phyloP scores from a whole-genome alignment of 2,329 filamentous ascomycete species.

The Pyrenophora teres region DNA sequence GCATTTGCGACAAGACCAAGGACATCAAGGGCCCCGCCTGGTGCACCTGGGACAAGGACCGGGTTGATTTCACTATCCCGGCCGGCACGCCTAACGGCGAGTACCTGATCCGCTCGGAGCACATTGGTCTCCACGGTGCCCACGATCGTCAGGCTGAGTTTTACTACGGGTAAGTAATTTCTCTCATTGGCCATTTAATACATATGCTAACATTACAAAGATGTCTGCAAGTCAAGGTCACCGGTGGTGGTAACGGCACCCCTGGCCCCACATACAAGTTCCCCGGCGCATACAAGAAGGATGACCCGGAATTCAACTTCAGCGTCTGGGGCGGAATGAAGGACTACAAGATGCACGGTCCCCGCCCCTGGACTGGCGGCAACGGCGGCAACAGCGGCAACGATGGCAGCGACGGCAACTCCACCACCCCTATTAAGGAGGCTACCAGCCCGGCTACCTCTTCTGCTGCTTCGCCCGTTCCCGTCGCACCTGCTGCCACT shows the following conservation, averaged over 20 bases:
- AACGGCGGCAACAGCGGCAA: slow-evolving; percentile 17
- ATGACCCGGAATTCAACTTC: slow-evolving; percentile 29
- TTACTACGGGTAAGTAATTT: slow-evolving; percentile 31
- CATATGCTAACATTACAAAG: neutral
- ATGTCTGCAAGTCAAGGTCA: slow-evolving; percentile 52
- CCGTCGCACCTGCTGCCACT: neutral
- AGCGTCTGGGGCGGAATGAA: slow-evolving; percentile 27
- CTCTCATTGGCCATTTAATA: neutral
- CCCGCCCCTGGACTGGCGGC: slow-evolving; percentile 23
- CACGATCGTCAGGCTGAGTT: slow-evolving; percentile 44
- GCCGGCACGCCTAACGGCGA: slow-evolving; percentile 45
- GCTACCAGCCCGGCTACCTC: neutral
- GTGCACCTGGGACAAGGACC: slow-evolving; percentile 27
- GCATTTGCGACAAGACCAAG: slow-evolving; percentile 15
- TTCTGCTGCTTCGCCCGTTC: neutral
- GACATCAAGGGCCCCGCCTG: slow-evolving; percentile 18
- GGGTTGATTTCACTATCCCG: slow-evolving; percentile 42
- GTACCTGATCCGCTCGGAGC: slow-evolving; percentile 52
- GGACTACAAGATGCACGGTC: slow-evolving; percentile 26
- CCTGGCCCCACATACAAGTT: slow-evolving; percentile 43
- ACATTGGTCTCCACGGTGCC: slow-evolving; percentile 50
- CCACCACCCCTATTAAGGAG: neutral
- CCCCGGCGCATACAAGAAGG: slow-evolving; percentile 46
- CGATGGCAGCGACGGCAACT: neutral
- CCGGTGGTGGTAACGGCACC: slow-evolving; percentile 37